Percentiles rank a stretch among this genome's conserved stretches.
Evolutionary conservation across 495 filamentous ascomycete species (phyloP).

Genomic region (Zalerion maritima): DNA sequence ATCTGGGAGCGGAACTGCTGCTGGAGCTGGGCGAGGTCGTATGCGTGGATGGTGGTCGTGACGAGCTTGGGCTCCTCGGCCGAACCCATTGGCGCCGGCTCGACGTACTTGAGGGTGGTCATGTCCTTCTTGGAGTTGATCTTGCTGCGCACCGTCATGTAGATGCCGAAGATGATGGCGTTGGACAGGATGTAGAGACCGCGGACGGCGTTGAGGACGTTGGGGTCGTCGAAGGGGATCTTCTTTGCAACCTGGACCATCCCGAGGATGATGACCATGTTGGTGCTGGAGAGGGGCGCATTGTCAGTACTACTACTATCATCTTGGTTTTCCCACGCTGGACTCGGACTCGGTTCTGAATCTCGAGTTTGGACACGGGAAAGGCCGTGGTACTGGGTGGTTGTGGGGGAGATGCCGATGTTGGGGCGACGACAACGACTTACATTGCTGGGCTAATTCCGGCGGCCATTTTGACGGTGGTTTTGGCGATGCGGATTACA

Average conservation of each 20-base stretch:
- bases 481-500: not conserved
- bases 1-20: slow-evolving; percentile 70
- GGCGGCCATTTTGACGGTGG: not conserved
- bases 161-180: slow-evolving; percentile 68
- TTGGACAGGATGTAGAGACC: slow-evolving; percentile 76
- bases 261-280: slow-evolving; percentile 84
- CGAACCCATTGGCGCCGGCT: slow-evolving; percentile 83
- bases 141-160: slow-evolving; percentile 64
- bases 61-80: slow-evolving; percentile 86
- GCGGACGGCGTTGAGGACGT: slow-evolving; percentile 71
- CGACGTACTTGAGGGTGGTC: slow-evolving; percentile 96
- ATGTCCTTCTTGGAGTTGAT: slow-evolving; percentile 95
- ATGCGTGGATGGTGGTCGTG: slow-evolving; percentile 87
- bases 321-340: no score
- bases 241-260: slow-evolving; percentile 98
- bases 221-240: slow-evolving; percentile 85
- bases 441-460: not conserved
- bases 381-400: not conserved
- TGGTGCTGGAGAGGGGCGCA: slow-evolving; percentile 47
- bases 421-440: not conserved
- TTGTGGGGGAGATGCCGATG: not conserved
- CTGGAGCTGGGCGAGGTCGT: slow-evolving; percentile 77
- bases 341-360: no score
- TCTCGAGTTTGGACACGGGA: no score
- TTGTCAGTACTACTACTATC: no score